Percentiles rank a stretch among this genome's conserved stretches.
Conservation (phyloP, 2,329 filamentous ascomycete species). For the Ceratocystiopsis brevicomis region DNA sequence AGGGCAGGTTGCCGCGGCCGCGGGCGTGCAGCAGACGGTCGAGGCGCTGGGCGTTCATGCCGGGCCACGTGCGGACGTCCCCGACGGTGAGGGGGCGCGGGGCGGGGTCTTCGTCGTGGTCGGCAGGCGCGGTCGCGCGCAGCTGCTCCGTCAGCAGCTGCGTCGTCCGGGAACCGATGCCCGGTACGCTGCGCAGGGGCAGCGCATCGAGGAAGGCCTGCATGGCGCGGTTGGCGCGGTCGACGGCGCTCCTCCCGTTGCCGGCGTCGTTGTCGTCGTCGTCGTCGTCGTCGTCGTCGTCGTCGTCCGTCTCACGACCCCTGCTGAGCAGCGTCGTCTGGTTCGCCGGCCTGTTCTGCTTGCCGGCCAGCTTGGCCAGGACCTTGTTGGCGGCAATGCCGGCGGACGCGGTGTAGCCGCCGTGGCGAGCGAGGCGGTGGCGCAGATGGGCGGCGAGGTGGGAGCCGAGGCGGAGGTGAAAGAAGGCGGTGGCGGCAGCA, state of each 20-base stretch:
- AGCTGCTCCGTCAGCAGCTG: slow-evolving; percentile 31
- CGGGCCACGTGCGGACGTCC: slow-evolving; percentile 42
- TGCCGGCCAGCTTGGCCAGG: slow-evolving; percentile 68
- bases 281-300: slow-evolving; percentile 18
- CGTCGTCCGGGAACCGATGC: slow-evolving; percentile 66
- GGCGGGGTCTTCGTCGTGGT: background rate
- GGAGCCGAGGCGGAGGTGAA: slow-evolving; percentile 57
- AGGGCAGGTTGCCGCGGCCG: slow-evolving; percentile 34
- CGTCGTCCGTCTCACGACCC: background rate
- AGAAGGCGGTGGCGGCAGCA: slow-evolving; percentile 14
- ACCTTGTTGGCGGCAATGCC: slow-evolving; percentile 79
- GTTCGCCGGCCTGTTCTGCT: slow-evolving; percentile 65
- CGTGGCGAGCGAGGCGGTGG: slow-evolving; percentile 43
- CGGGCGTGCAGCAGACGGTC: slow-evolving; percentile 12
- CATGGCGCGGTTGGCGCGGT: no score
- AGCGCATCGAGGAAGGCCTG: slow-evolving; percentile 51
- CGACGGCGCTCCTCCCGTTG: slow-evolving; percentile 7
- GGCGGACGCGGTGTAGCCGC: slow-evolving; percentile 74
- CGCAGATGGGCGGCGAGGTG: slow-evolving; percentile 65
- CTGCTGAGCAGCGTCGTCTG: slow-evolving; percentile 60
- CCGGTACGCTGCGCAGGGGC: slow-evolving; percentile 63
- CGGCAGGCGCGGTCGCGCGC: slow-evolving; percentile 15
- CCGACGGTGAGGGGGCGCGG: slow-evolving; percentile 36
- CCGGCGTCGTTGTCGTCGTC: slow-evolving; percentile 37
- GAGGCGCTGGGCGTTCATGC: slow-evolving; percentile 21